A percentile compares a stretch with the other conserved stretches of the same genome.
These are phyloP conservation scores for Posidonia oceanica DNA, from an alignment of 116 monocot genomes.

Conservation along the genomic window DNA sequence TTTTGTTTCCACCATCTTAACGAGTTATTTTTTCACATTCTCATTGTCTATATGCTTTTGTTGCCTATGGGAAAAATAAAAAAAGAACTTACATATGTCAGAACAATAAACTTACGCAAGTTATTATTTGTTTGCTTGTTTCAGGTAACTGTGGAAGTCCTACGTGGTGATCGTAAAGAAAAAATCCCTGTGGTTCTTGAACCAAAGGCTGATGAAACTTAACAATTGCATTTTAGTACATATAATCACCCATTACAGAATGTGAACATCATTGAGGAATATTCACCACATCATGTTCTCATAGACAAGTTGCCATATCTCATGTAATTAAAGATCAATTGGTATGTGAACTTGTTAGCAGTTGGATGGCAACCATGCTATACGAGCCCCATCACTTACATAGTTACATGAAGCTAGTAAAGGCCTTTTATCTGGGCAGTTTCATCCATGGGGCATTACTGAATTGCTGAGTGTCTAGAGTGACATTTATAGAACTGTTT, in stretches of 20 bases:
- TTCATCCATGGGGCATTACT: too few species aligned
- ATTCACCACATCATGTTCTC: background rate
- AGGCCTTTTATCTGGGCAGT: too few species aligned
- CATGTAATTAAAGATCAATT: background rate
- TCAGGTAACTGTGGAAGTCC: conserved; percentile 81
- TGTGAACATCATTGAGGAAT: background rate
- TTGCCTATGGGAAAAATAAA: too few species aligned
- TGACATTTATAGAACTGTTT: too few species aligned
- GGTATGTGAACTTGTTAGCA: background rate
- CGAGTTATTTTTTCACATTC: too few species aligned
- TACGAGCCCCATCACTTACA: too few species aligned
- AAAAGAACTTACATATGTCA: background rate
- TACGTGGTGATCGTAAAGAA: conserved; percentile 90
- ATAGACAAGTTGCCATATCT: background rate
- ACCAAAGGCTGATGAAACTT: conserved; percentile 93
- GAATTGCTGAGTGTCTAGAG: too few species aligned
- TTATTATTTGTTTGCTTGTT: background rate
- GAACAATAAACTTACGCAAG: too few species aligned
- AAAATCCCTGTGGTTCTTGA: conserved; percentile 88
- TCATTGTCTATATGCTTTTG: too few species aligned
- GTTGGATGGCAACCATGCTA: too few species aligned
- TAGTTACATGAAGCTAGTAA: too few species aligned
- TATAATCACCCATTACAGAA: background rate
- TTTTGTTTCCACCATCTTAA: too few species aligned
- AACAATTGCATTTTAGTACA: background rate